phyloP scores from a whole-genome alignment of 345 rosid species.

The Arabidopsis suecica region DNA sequence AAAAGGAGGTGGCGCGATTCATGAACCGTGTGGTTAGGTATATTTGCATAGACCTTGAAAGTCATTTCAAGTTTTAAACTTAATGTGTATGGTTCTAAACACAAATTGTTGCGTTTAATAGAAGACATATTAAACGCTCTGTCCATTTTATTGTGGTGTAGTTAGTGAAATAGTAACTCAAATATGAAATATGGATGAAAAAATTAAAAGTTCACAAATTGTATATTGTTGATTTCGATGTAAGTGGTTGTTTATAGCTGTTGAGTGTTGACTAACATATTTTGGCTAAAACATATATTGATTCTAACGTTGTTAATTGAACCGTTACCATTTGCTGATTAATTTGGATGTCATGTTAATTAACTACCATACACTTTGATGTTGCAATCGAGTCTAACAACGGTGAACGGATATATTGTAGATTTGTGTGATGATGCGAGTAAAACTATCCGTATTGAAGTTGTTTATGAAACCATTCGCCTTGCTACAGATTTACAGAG shows the following conservation, averaged over 20 bases:
- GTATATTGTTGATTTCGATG: not conserved
- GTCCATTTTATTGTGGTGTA: not conserved
- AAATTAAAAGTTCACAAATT: not conserved
- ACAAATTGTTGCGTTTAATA: not conserved
- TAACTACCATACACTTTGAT: not conserved
- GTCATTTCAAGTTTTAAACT: not conserved
- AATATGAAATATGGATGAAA: not conserved
- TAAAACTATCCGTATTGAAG: not conserved
- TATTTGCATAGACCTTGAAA: slow-evolving; percentile 9
- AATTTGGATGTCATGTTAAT: not conserved
- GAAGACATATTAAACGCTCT: not conserved
- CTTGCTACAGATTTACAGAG: not conserved
- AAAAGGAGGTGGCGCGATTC: slow-evolving; percentile 22
- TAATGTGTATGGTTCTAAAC: not conserved
- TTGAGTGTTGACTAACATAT: not conserved
- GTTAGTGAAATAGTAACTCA: not conserved
- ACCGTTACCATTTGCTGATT: not conserved
- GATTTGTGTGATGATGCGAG: not conserved
- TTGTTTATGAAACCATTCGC: not conserved
- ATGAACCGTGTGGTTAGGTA: slow-evolving; percentile 32
- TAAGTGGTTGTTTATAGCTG: not conserved
- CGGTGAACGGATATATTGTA: too few species aligned
- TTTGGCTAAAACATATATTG: not conserved
- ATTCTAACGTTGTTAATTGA: not conserved
- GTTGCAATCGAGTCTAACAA: not conserved